Percentiles rank a stretch among this genome's conserved stretches.
phyloP scores from a whole-genome alignment of 345 rosid species.

The Pseudoturritis turrita region DNA sequence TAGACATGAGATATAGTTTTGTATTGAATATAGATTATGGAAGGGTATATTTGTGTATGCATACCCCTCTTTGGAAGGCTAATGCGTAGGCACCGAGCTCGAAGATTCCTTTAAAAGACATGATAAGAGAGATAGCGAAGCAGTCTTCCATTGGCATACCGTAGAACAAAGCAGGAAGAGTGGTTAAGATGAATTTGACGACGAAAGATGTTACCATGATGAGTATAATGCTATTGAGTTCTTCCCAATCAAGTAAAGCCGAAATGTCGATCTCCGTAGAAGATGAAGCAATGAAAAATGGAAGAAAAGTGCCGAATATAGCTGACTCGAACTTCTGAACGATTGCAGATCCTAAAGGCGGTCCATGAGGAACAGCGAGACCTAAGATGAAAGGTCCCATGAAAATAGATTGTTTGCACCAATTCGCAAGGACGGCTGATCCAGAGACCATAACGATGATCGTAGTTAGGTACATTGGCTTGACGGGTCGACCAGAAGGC shows the following conservation, averaged over 20 bases:
- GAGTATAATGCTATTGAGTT: not conserved
- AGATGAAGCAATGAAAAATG: conserved; percentile 25
- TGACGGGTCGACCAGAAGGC: conserved; percentile 36
- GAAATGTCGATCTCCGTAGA: conserved; percentile 4
- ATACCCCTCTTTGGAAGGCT: conserved; percentile 29
- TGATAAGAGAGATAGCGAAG: conserved; percentile 41
- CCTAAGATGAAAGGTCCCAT: conserved; percentile 44
- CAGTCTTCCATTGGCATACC: conserved; percentile 45
- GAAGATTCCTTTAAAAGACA: conserved; percentile 44
- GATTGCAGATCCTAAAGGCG: conserved; percentile 47
- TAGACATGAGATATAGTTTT: not conserved
- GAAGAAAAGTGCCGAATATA: conserved; percentile 27
- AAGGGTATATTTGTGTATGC: not conserved
- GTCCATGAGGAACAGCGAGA: conserved; percentile 45
- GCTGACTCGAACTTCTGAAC: conserved; percentile 38
- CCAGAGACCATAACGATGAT: conserved; percentile 32
- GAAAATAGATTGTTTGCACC: conserved; percentile 25
- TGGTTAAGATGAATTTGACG: conserved; percentile 30
- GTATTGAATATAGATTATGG: not conserved
- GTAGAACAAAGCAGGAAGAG: conserved; percentile 37
- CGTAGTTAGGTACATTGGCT: conserved; percentile 17
- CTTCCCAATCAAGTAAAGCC: conserved; percentile 8
- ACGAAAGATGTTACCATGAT: conserved; percentile 13
- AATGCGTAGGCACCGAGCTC: conserved; percentile 35
- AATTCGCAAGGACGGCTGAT: conserved; percentile 23